A percentile compares a stretch with the other conserved stretches of the same genome.
Conservation (phyloP, 768 basidiomycete species). For the Gyrodon lividus region DNA sequence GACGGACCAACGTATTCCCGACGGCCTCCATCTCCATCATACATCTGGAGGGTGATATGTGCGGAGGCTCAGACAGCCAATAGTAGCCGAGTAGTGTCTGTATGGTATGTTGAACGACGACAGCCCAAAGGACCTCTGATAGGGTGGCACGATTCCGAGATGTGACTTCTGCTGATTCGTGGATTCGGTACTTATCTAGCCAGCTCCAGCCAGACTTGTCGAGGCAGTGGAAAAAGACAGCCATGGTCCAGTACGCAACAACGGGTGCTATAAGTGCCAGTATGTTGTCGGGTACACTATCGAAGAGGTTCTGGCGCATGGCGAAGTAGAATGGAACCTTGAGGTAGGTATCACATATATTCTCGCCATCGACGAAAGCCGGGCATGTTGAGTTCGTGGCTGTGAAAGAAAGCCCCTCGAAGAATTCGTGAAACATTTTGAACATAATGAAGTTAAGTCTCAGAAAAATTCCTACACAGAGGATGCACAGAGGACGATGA, state of each 20-base stretch:
- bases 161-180: constrained; percentile 79
- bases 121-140: constrained; percentile 70
- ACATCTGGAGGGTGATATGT: constrained; percentile 37
- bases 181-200: constrained; percentile 83
- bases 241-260: constrained; percentile 80
- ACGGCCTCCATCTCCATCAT: constrained; percentile 42
- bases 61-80: constrained; percentile 54
- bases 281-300: constrained; percentile 63
- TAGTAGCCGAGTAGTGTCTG: constrained; percentile 76
- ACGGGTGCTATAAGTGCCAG: constrained; percentile 75
- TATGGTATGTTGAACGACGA: constrained; percentile 80
- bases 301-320: constrained; percentile 44
- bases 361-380: constrained; percentile 32
- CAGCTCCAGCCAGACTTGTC: constrained; percentile 76
- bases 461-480: not conserved
- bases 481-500: not conserved
- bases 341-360: constrained; percentile 36
- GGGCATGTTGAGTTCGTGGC: constrained; percentile 39
- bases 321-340: constrained; percentile 58
- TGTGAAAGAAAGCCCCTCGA: not conserved
- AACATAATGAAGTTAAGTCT: constrained; percentile 11
- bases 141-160: constrained; percentile 74
- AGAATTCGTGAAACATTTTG: constrained; percentile 9
- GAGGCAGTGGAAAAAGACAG: constrained; percentile 76
- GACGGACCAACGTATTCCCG: constrained; percentile 39